phyloP scores from a whole-genome alignment of 305 asterid genomes.

The Solanum hybrid region DNA sequence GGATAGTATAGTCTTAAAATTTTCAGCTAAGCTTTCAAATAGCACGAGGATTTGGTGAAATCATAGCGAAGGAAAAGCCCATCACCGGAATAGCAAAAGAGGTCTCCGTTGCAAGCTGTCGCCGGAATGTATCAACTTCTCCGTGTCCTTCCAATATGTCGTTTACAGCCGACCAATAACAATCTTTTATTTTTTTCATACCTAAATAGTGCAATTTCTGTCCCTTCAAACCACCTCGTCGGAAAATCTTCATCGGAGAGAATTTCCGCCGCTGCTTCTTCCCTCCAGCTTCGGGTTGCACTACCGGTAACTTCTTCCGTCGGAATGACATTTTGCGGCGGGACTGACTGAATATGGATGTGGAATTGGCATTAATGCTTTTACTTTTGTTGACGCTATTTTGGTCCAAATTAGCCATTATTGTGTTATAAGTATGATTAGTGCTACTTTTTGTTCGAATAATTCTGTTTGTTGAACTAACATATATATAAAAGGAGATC shows the following conservation, averaged over 20 bases:
- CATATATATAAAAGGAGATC: not conserved
- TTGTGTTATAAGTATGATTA: too few relatives aligned
- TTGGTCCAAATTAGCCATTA: not conserved
- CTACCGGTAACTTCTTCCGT: conserved; percentile 28
- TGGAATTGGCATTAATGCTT: not conserved
- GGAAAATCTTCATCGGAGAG: conserved; percentile 23
- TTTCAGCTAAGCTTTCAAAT: not conserved
- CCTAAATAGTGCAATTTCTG: conserved; percentile 19
- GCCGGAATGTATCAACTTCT: conserved; percentile 39
- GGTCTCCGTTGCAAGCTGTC: conserved; percentile 35
- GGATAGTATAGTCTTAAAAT: not conserved
- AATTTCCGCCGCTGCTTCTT: conserved; percentile 22
- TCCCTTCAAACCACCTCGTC: conserved; percentile 35
- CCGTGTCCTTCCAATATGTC: conserved; percentile 34
- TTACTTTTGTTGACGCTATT: not conserved
- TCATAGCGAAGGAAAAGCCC: conserved; percentile 29
- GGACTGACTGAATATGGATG: conserved; percentile 19
- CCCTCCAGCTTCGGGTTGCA: conserved; percentile 30
- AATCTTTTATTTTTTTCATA: conserved; percentile 33
- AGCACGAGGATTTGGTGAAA: conserved; percentile 7
- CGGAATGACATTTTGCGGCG: conserved; percentile 22
- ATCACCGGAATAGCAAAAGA: conserved; percentile 59
- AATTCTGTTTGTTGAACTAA: not conserved
- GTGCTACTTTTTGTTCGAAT: not conserved
- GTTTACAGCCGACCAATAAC: conserved; percentile 21